Conservation (phyloP, 306 rosid species). For the Acacia melanoxylon region DNA sequence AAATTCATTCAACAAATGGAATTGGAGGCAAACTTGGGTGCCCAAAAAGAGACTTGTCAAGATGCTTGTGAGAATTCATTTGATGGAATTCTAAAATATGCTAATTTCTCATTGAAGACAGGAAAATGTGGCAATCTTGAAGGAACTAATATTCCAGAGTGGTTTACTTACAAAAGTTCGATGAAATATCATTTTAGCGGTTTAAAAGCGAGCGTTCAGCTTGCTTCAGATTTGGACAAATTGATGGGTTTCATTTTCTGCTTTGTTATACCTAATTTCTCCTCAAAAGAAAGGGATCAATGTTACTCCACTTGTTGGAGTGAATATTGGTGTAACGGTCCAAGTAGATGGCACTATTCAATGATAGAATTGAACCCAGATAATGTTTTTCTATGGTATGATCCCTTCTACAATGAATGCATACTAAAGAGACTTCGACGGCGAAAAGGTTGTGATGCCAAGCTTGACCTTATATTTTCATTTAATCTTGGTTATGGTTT, state of each 20-base stretch:
- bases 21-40: too few species aligned
- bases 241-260: neutral
- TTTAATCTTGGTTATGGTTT: neutral
- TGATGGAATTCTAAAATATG: neutral
- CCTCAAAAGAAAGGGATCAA: neutral
- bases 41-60: neutral
- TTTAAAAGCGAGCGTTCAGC: neutral
- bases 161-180: neutral
- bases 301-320: neutral
- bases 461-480: neutral
- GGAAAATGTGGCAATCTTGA: neutral
- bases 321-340: too few species aligned
- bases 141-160: neutral
- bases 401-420: neutral
- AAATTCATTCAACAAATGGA: too few species aligned
- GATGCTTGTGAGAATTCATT: neutral
- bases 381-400: neutral
- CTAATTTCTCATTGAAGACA: neutral
- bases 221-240: neutral
- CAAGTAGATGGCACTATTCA: neutral
- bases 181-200: accelerated
- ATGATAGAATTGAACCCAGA: neutral
- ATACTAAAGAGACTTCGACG: neutral
- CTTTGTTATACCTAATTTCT: neutral
- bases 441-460: neutral